Percentiles rank a stretch among this genome's conserved stretches.
phyloP scores from a whole-genome alignment of 495 filamentous ascomycete species.

The Paragyromitra xinjiangensis region DNA sequence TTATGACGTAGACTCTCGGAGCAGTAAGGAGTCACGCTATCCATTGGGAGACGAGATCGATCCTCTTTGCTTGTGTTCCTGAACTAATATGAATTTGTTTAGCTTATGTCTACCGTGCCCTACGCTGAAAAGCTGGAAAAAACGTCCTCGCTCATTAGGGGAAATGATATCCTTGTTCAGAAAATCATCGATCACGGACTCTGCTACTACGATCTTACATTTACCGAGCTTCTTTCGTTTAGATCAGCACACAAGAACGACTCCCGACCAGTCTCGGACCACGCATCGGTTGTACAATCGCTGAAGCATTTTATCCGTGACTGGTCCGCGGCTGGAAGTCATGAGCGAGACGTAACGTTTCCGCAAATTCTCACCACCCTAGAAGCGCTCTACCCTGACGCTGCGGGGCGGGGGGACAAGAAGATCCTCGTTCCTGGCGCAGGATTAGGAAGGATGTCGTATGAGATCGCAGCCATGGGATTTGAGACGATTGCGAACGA shows the following conservation, averaged over 20 bases:
- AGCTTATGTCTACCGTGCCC: conserved; percentile 39
- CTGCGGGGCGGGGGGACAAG: conserved; percentile 29
- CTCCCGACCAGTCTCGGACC: conserved; percentile 48
- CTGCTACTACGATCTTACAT: conserved; percentile 56
- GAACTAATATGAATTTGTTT: conserved; percentile 41
- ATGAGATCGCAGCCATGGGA: conserved; percentile 59
- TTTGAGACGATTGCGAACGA: conserved; percentile 62
- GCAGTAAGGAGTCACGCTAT: conserved; percentile 27
- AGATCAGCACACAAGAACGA: conserved; percentile 43
- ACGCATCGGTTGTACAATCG: conserved; percentile 60
- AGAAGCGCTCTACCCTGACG: conserved; percentile 36
- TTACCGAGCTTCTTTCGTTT: conserved; percentile 56
- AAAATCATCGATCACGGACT: conserved; percentile 55
- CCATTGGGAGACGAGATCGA: conserved; percentile 16
- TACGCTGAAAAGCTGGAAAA: conserved; percentile 53
- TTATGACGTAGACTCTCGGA: conserved; percentile 3
- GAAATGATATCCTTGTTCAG: conserved; percentile 55
- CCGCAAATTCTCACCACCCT: conserved; percentile 58
- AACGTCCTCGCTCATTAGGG: conserved; percentile 45
- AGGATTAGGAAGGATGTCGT: conserved; percentile 61
- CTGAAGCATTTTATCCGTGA: conserved; percentile 64
- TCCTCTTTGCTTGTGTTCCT: conserved; percentile 1
- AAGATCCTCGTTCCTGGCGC: conserved; percentile 61
- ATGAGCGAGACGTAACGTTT: conserved; percentile 60
- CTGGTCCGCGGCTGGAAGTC: conserved; percentile 60